A percentile compares a stretch with the other conserved stretches of the same genome.
These are phyloP conservation scores for Cyathus striatus DNA, from an alignment of 768 basidiomycete genomes.

Conservation along the genomic window DNA sequence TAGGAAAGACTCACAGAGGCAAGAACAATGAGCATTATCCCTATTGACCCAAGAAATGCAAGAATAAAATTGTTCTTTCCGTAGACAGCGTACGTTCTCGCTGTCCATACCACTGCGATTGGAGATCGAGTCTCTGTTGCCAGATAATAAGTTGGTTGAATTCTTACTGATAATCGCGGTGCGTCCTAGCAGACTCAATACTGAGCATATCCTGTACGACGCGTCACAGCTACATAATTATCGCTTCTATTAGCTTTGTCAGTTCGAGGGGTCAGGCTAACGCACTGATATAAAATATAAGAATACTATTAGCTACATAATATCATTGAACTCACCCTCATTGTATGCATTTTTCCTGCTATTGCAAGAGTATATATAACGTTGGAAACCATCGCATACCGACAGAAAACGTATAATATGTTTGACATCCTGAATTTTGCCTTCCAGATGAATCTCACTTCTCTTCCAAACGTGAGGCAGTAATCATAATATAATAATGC, in stretches of 20 bases:
- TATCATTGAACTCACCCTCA: too few species aligned
- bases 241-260: too few species aligned
- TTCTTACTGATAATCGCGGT: not conserved
- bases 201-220: not conserved
- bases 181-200: not conserved
- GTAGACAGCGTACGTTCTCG: slow-evolving; percentile 14
- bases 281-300: too few species aligned
- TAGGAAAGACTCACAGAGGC: not conserved
- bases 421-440: slow-evolving; percentile 13
- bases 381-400: slow-evolving; percentile 20
- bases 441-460: slow-evolving; percentile 20
- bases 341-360: not conserved
- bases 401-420: slow-evolving; percentile 17
- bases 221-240: not conserved
- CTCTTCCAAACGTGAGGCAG: slow-evolving; percentile 16
- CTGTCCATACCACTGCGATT: slow-evolving; percentile 14
- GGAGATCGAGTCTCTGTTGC: slow-evolving; percentile 4
- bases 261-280: too few species aligned
- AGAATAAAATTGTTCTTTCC: slow-evolving; percentile 7
- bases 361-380: slow-evolving; percentile 19
- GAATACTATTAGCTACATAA: too few species aligned
- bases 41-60: slow-evolving; percentile 7
- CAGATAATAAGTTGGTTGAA: not conserved
- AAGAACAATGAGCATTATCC: not conserved
- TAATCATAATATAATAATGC: slow-evolving; percentile 14